These are phyloP conservation scores for Ceratocystis cubensis DNA, from an alignment of 2,329 filamentous ascomycete species.

Conservation along the genomic window DNA sequence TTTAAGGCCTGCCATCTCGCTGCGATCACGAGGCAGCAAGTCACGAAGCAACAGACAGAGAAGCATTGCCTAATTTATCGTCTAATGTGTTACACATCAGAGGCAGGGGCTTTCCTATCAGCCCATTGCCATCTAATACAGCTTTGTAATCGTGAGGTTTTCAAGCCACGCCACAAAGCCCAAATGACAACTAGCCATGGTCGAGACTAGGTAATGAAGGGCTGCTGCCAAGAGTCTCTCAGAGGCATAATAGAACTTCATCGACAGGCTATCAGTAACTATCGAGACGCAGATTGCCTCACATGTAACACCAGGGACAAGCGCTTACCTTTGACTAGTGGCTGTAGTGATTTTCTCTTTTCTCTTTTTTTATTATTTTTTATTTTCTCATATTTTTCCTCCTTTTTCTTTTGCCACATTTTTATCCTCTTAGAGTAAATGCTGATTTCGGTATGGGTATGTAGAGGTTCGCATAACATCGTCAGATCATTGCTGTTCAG, in stretches of 20 bases:
- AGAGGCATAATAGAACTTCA: background rate
- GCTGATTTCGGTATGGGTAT: too few species aligned
- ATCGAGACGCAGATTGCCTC: background rate
- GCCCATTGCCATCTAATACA: background rate
- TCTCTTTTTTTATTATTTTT: background rate
- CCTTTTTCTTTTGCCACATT: constrained; percentile 5
- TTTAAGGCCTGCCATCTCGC: too few species aligned
- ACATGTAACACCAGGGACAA: background rate
- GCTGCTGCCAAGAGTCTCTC: background rate
- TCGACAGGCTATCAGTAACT: constrained; percentile 1
- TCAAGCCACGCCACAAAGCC: background rate
- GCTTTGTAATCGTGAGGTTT: background rate
- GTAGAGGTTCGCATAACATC: too few species aligned
- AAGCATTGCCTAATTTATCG: background rate
- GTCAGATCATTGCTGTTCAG: too few species aligned
- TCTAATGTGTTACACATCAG: background rate
- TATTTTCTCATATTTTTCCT: background rate
- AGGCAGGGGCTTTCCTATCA: background rate
- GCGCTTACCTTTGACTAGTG: background rate
- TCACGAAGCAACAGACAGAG: background rate
- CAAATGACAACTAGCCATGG: background rate
- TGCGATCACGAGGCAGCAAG: background rate
- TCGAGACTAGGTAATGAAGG: background rate
- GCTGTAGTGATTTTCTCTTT: background rate
- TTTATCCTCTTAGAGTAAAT: background rate